Base-by-base conservation (phyloP, 2,329 filamentous ascomycete species). In the Phialocephala sp. region DNA sequence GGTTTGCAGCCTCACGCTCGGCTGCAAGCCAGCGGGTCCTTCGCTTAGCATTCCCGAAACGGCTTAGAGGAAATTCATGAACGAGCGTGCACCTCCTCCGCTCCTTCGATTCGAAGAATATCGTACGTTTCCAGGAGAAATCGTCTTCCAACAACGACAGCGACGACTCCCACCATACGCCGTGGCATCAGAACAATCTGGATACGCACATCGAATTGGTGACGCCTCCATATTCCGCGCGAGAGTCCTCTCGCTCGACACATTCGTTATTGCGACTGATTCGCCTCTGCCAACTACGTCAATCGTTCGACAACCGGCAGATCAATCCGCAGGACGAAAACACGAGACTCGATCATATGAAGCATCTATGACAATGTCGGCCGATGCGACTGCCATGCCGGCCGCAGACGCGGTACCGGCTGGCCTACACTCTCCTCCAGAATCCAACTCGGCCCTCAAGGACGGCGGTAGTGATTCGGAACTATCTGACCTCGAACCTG, bases 401-500 rank as follows among this genome's bases (percentile, higher is more conserved):
- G 67, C 67, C 35, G 62, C 64, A 15, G 69, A 72, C 35, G 60
- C 57, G 52, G 69, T 69, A 35, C 66, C 65, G 27, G 72, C 68
- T 22, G 74, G 73, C 72, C 78, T 89, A 63, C 83, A 88, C 74
- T 89, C 87, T 69, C 87, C 87, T 50, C 87, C 87, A 59, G 86
- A 89, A 72, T 88, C 85, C 76, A 88, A 88, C 78, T 84, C 84
- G 75, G 82, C 84, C 63, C 79, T 81, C 73, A 88, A 87, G 74
- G 82, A 85, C 68, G 85, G 88, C 72, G 82, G 79, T 59, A 87
- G 84, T 76, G 79, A 89, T 72, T 90, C 88, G 60, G 88, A 90
- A 75, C 80, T 90, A 37, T 89, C 87, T 79, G 88, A 90, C 62
- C 81, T 89, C 60, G 87, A 89, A 68, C 84, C 86, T 58, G 81